Percentiles rank a stretch among this genome's conserved stretches.
Evolutionary conservation across 805 yeast genomes (phyloP).

Genomic region (Debaryomyces prosopidis): DNA sequence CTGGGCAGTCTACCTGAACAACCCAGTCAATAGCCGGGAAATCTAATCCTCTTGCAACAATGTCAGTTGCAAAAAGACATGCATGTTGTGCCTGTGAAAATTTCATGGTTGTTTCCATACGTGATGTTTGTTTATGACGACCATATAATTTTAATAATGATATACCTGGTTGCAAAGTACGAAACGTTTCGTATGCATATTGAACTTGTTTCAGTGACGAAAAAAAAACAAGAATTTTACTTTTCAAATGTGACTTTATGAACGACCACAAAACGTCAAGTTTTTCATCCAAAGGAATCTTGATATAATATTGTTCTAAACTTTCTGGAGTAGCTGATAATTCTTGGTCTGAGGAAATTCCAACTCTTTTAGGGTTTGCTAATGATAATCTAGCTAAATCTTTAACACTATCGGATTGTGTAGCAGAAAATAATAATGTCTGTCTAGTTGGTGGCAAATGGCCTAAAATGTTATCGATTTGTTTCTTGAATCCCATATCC

Average conservation of each 20-base stretch:
- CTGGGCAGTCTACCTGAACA: constrained; percentile 90
- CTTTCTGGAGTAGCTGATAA: constrained; percentile 78
- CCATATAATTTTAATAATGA: constrained; percentile 85
- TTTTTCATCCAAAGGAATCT: constrained; percentile 74
- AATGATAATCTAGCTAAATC: constrained; percentile 82
- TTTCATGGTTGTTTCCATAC: constrained; percentile 78
- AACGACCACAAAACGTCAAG: constrained; percentile 85
- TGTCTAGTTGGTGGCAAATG: constrained; percentile 82
- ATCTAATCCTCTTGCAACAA: constrained; percentile 89
- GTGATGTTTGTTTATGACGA: constrained; percentile 84
- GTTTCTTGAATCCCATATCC: constrained; percentile 89
- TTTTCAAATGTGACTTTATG: constrained; percentile 76
- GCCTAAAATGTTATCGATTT: constrained; percentile 75
- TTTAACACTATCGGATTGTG: constrained; percentile 78
- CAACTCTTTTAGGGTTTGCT: constrained; percentile 54
- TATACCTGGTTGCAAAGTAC: constrained; percentile 90
- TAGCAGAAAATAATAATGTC: constrained; percentile 83
- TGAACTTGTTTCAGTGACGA: constrained; percentile 91
- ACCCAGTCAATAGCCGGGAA: constrained; percentile 96
- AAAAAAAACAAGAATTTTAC: constrained; percentile 78
- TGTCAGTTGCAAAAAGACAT: constrained; percentile 86
- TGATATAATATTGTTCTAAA: constrained; percentile 79
- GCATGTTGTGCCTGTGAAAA: constrained; percentile 77
- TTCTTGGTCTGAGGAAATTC: constrained; percentile 42
- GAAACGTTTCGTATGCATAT: constrained; percentile 80